A percentile compares a stretch with the other conserved stretches of the same genome.
These are phyloP conservation scores for Leccinum barrowsii DNA, from an alignment of 768 basidiomycete species.

Conservation along the genomic window DNA sequence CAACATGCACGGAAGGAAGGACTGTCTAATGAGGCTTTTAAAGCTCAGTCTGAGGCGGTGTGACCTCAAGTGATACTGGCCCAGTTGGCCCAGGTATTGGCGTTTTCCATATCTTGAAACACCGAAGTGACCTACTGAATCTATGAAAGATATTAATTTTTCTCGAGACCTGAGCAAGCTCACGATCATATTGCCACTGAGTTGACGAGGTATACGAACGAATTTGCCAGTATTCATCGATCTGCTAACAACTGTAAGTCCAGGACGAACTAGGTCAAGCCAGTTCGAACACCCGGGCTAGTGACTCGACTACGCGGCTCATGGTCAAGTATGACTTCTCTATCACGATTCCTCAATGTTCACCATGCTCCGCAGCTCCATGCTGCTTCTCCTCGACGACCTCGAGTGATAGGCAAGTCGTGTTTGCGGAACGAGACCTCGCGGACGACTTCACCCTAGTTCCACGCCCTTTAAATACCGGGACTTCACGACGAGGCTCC, in stretches of 20 bases:
- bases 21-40: neutral
- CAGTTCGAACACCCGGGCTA: neutral
- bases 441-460: conserved; percentile 12
- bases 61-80: neutral
- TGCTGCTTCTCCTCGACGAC: conserved; percentile 16
- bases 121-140: neutral
- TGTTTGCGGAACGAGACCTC: conserved; percentile 20
- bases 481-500: conserved; percentile 11
- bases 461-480: conserved; percentile 28
- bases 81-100: neutral
- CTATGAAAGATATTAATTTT: neutral
- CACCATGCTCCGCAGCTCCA: conserved; percentile 22
- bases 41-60: conserved; percentile 10
- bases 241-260: neutral
- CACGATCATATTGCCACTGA: neutral
- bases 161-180: neutral
- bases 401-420: conserved; percentile 17
- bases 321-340: conserved; percentile 7
- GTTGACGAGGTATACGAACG: neutral
- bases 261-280: conserved; percentile 6
- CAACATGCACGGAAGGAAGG: conserved; percentile 4
- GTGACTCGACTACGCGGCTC: conserved; percentile 2
- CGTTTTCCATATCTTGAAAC: neutral
- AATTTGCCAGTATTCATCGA: neutral
- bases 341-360: conserved; percentile 7